These are phyloP conservation scores for Hura crepitans DNA, from an alignment of 441 rosid genomes.

Conservation along the genomic window DNA sequence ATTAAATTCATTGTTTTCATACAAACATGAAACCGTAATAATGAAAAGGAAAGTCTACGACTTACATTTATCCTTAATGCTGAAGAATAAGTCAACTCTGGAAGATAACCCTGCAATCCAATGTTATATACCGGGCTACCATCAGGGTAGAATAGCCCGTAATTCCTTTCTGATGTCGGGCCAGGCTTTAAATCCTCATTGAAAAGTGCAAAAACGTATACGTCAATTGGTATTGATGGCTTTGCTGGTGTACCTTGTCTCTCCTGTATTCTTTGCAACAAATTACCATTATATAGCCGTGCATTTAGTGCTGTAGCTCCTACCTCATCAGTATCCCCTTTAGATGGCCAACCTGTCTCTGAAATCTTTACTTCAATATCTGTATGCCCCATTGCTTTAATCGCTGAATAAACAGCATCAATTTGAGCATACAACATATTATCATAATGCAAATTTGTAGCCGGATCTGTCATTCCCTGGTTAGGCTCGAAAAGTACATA, in stretches of 20 bases:
- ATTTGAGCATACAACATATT: constrained; percentile 87
- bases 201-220: constrained; percentile 69
- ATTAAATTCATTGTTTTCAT: background rate
- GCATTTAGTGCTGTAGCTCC: constrained; percentile 73
- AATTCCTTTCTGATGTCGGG: constrained; percentile 75
- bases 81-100: constrained; percentile 42
- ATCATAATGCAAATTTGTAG: constrained; percentile 60
- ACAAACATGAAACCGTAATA: background rate
- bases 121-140: constrained; percentile 68
- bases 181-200: constrained; percentile 80
- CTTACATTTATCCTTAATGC: constrained; percentile 33
- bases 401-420: constrained; percentile 73
- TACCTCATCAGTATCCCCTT: constrained; percentile 57
- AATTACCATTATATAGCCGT: constrained; percentile 52
- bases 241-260: constrained; percentile 66
- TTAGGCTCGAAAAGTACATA: constrained; percentile 77
- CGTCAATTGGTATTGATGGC: constrained; percentile 57
- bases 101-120: constrained; percentile 64
- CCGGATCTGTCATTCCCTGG: constrained; percentile 50
- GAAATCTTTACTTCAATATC: constrained; percentile 56
- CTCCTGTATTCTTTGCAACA: constrained; percentile 44
- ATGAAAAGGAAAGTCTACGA: background rate
- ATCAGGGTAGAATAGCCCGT: constrained; percentile 71
- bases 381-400: constrained; percentile 56
- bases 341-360: constrained; percentile 93